Conservation (phyloP, 2,329 filamentous ascomycete species). For the Pseudogymnoascus sp. region DNA sequence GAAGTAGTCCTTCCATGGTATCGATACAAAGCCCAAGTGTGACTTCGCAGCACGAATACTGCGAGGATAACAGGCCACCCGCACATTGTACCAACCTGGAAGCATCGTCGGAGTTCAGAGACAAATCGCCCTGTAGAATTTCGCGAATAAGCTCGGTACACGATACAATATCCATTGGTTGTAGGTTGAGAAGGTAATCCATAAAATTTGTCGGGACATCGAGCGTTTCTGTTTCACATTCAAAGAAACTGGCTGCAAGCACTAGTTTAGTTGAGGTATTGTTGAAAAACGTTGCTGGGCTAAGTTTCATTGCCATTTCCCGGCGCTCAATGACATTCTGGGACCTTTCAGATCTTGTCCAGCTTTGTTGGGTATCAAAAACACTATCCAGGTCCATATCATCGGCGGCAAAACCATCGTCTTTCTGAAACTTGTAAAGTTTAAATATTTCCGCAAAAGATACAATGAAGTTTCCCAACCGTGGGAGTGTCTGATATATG, state of each 20-base stretch:
- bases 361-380: constrained; percentile 53
- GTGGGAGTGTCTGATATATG: constrained; percentile 15
- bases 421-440: constrained; percentile 6
- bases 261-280: constrained; percentile 18
- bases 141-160: constrained; percentile 44
- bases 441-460: constrained; percentile 18
- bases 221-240: constrained; percentile 25
- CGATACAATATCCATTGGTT: constrained; percentile 46
- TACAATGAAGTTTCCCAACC: constrained; percentile 21
- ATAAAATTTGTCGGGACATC: constrained; percentile 44
- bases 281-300: constrained; percentile 21
- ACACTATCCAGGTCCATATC: constrained; percentile 63
- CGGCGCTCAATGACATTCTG: constrained; percentile 35
- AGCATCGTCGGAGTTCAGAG: constrained; percentile 40
- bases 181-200: constrained; percentile 39
- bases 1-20: constrained; percentile 46
- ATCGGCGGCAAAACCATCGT: constrained; percentile 13
- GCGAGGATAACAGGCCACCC: constrained; percentile 44
- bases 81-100: constrained; percentile 41
- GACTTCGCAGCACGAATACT: constrained; percentile 66
- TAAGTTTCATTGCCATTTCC: constrained; percentile 20
- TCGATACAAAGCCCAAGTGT: constrained; percentile 60
- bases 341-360: constrained; percentile 31
- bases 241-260: constrained; percentile 18
- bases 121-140: constrained; percentile 45